A percentile compares a stretch with the other conserved stretches of the same genome.
Evolutionary conservation across 139 green algal species (phyloP).

Genomic region (Micromonas pusilla): DNA sequence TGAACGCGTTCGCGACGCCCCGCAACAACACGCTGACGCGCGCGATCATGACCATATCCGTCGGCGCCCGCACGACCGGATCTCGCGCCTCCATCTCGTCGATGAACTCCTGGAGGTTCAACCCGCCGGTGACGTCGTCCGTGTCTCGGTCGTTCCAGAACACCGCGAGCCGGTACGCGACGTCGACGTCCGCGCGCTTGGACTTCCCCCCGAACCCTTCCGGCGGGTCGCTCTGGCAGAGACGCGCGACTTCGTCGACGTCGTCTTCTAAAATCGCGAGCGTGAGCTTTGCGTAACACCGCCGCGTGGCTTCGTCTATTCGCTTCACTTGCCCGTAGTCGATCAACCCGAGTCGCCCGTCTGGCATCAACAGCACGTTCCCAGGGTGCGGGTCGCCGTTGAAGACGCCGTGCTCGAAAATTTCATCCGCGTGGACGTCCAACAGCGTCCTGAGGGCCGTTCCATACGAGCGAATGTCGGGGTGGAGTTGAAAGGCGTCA

Average conservation of each 20-base stretch:
- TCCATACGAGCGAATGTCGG: no score
- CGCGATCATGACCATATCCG: constrained; percentile 29
- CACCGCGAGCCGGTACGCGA: not conserved
- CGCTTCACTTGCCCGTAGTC: constrained; percentile 39
- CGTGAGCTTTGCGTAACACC: constrained; percentile 15
- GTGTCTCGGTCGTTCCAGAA: constrained; percentile 34
- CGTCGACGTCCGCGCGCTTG: not conserved
- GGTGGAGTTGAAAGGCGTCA: no score
- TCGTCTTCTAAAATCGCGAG: constrained; percentile 6
- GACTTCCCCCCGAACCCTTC: constrained; percentile 15
- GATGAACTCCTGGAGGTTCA: constrained; percentile 34
- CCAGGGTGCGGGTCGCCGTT: constrained; percentile 28
- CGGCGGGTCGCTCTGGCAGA: not conserved
- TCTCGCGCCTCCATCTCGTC: constrained; percentile 27
- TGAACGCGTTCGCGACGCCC: constrained; percentile 27
- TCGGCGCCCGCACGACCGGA: constrained; percentile 18
- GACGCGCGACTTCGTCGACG: not conserved
- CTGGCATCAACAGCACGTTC: constrained; percentile 40
- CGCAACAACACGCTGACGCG: constrained; percentile 17
- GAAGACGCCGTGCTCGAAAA: constrained; percentile 31
- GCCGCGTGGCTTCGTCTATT: not conserved
- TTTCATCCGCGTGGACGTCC: constrained; percentile 32
- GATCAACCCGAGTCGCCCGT: constrained; percentile 39
- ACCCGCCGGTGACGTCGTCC: constrained; percentile 19
- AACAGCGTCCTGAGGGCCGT: constrained; percentile 34